Evolutionary conservation across 306 rosid species (phyloP).

Genomic region (Sesbania bispinosa): DNA sequence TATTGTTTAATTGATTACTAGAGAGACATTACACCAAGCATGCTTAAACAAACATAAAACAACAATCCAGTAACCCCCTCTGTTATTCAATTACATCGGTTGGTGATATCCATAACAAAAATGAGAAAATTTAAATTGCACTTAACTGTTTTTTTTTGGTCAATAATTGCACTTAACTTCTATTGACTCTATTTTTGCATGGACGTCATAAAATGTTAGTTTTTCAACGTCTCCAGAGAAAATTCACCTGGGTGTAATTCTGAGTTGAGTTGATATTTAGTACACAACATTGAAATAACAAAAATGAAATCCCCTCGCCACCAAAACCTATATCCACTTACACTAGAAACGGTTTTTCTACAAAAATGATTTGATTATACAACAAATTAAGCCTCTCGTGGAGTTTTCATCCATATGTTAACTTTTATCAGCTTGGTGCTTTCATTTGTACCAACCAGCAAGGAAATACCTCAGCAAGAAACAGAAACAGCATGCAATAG

Average conservation of each 20-base stretch:
- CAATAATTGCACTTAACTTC: background rate
- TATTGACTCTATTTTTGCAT: background rate
- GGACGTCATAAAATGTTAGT: no score
- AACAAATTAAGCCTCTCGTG: conserved; percentile 14
- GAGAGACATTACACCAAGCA: no score
- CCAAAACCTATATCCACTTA: conserved; percentile 16
- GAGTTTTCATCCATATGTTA: no score
- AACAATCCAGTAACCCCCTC: no score
- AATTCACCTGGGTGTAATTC: background rate
- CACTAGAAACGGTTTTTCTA: conserved; percentile 15
- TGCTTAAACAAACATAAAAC: no score
- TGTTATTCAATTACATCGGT: no score
- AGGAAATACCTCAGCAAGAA: conserved; percentile 77
- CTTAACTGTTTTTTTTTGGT: no score
- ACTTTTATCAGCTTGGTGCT: conserved; percentile 3
- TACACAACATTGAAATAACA: background rate
- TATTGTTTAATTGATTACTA: no score
- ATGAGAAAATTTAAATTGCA: background rate
- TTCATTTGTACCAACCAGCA: conserved; percentile 96
- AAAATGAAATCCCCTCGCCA: background rate
- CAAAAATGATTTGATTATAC: conserved; percentile 41
- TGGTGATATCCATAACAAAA: no score
- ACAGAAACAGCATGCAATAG: conserved; percentile 76
- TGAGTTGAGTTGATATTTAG: background rate
- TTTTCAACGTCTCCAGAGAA: background rate